These are phyloP conservation scores for Friedmanniomyces endolithicus DNA, from an alignment of 495 filamentous ascomycete species.

Conservation along the genomic window DNA sequence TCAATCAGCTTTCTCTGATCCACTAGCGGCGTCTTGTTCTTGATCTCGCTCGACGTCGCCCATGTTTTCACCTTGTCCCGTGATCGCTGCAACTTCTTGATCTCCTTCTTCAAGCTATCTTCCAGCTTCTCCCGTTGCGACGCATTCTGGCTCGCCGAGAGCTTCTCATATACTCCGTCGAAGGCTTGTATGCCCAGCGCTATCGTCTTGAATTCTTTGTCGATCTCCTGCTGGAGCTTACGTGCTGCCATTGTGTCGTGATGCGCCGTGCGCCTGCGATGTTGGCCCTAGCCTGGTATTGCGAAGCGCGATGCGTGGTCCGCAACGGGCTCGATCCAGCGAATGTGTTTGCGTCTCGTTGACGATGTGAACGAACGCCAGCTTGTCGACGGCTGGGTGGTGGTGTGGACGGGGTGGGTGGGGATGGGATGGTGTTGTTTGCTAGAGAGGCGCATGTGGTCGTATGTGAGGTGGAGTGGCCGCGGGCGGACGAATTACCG, in stretches of 20 bases:
- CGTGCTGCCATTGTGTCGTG: conserved; percentile 65
- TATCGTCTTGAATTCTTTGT: conserved; percentile 86
- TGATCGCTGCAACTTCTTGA: conserved; percentile 96
- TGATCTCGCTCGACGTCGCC: conserved; percentile 94
- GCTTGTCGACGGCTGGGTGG: neutral
- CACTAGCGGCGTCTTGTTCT: conserved; percentile 89
- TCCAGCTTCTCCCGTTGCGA: conserved; percentile 97
- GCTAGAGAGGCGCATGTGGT: no score
- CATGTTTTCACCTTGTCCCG: conserved; percentile 99
- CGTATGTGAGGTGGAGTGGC: no score
- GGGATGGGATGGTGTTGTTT: no score
- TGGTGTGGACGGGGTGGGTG: neutral
- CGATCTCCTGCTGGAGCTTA: conserved; percentile 58
- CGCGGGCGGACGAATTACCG: no score
- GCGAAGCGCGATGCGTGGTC: neutral
- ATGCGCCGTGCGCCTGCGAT: neutral
- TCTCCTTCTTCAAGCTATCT: conserved; percentile 93
- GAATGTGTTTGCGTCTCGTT: neutral
- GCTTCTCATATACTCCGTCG: conserved; percentile 90
- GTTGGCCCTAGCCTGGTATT: neutral
- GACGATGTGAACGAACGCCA: no score
- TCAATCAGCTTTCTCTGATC: conserved; percentile 93
- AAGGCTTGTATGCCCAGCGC: conserved; percentile 84
- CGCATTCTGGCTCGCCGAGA: conserved; percentile 73
- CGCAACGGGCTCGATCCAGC: neutral